Evolutionary conservation across 805 yeast species (phyloP).

Genomic region (Blastobotrys muscicola): DNA sequence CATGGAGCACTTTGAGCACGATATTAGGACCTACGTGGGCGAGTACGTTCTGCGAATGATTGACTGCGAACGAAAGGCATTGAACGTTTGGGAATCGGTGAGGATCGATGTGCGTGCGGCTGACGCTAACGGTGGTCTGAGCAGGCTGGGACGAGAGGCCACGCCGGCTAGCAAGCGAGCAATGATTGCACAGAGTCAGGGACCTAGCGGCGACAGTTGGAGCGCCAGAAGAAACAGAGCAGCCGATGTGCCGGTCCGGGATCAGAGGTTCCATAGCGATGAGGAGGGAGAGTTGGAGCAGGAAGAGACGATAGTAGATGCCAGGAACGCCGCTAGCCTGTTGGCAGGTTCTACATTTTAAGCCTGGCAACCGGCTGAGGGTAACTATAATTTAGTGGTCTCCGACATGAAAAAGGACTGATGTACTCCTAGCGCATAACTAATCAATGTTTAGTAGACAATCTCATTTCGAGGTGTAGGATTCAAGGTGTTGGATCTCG

Average conservation of each 20-base stretch:
- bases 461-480: too few species aligned
- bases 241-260: slow-evolving; percentile 3
- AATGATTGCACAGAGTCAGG: slow-evolving; percentile 34
- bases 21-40: slow-evolving; percentile 45
- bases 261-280: slow-evolving; percentile 7
- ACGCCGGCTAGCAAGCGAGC: slow-evolving; percentile 30
- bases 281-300: slow-evolving; percentile 18
- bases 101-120: slow-evolving; percentile 65
- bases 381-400: too few species aligned
- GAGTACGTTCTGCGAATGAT: slow-evolving; percentile 60
- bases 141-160: slow-evolving; percentile 70
- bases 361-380: background rate
- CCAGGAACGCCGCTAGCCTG: slow-evolving; percentile 72
- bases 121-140: slow-evolving; percentile 70
- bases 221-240: slow-evolving; percentile 41
- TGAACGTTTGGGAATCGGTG: slow-evolving; percentile 61
- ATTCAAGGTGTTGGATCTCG: too few species aligned
- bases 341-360: slow-evolving; percentile 65
- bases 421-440: too few species aligned
- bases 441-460: too few species aligned
- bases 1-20: slow-evolving; percentile 46
- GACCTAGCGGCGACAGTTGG: slow-evolving; percentile 48
- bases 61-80: slow-evolving; percentile 75
- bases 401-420: too few species aligned
- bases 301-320: slow-evolving; percentile 46